Evolutionary conservation across 176 grass and related monocot genomes (phyloP).

Genomic region (Aegilops tauschii): DNA sequence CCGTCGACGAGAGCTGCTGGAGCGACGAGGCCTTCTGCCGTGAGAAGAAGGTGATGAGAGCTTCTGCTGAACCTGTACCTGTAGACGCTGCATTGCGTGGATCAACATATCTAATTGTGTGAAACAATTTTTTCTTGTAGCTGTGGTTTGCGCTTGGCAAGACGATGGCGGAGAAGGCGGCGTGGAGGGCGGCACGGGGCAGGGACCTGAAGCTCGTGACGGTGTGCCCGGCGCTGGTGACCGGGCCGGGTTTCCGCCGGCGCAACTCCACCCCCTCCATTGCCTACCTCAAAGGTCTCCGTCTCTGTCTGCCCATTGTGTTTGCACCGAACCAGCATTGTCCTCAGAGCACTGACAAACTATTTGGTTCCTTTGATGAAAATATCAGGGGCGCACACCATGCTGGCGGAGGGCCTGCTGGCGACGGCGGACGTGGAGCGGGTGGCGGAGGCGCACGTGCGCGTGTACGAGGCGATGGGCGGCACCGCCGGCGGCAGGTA

Average conservation of each 20-base stretch:
- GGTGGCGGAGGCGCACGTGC: slow-evolving; percentile 83
- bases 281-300: slow-evolving; percentile 88
- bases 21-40: slow-evolving; percentile 84
- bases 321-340: neutral
- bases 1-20: slow-evolving; percentile 86
- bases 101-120: neutral
- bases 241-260: slow-evolving; percentile 70
- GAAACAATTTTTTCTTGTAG: slow-evolving; percentile 21
- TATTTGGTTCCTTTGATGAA: neutral
- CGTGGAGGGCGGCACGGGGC: slow-evolving; percentile 81
- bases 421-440: slow-evolving; percentile 70
- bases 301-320: neutral
- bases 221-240: slow-evolving; percentile 73
- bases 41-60: slow-evolving; percentile 65
- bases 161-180: slow-evolving; percentile 92
- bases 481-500: slow-evolving; percentile 79
- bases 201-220: slow-evolving; percentile 86
- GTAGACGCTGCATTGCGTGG: neutral
- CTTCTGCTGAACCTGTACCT: neutral
- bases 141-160: slow-evolving; percentile 89
- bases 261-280: slow-evolving; percentile 86
- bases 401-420: slow-evolving; percentile 69
- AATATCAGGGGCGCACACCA: slow-evolving; percentile 59
- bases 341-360: neutral
- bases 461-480: slow-evolving; percentile 80